Percentiles rank a stretch among this genome's conserved stretches.
These are phyloP conservation scores for Lantana camara DNA, from an alignment of 257 asterid genomes.

Conservation along the genomic window DNA sequence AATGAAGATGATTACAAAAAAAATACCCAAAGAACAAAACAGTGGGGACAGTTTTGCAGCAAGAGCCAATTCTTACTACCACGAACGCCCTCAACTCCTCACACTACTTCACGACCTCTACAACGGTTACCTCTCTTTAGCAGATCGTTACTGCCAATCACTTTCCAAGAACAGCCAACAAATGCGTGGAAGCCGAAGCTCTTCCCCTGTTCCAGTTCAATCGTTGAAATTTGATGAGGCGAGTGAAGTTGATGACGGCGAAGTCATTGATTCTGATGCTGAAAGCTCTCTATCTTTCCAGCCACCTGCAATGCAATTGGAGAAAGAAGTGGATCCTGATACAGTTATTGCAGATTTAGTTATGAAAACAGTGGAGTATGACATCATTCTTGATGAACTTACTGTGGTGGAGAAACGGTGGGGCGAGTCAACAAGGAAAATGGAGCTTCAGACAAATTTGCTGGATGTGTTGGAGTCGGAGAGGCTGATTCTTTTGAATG, in stretches of 20 bases:
- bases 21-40: slow-evolving; percentile 35
- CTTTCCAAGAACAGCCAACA: slow-evolving; percentile 58
- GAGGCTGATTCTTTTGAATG: slow-evolving; percentile 78
- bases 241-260: slow-evolving; percentile 43
- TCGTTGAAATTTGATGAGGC: slow-evolving; percentile 36
- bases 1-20: slow-evolving; percentile 59
- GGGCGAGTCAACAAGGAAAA: slow-evolving; percentile 67
- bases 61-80: slow-evolving; percentile 80
- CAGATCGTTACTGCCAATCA: slow-evolving; percentile 79
- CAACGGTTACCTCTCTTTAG: slow-evolving; percentile 76
- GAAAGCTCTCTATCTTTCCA: slow-evolving; percentile 81
- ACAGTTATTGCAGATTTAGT: slow-evolving; percentile 70
- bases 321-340: slow-evolving; percentile 47
- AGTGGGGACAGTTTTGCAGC: slow-evolving; percentile 66
- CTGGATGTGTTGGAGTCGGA: slow-evolving; percentile 91
- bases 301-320: slow-evolving; percentile 24
- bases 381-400: slow-evolving; percentile 58
- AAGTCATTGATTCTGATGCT: slow-evolving; percentile 69
- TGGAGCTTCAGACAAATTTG: slow-evolving; percentile 82
- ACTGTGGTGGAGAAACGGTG: slow-evolving; percentile 48
- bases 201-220: slow-evolving; percentile 53
- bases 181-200: slow-evolving; percentile 37
- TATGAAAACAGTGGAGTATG: slow-evolving; percentile 71
- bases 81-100: slow-evolving; percentile 83
- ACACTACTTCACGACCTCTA: slow-evolving; percentile 75